Evolutionary conservation across 495 filamentous ascomycete genomes (phyloP).

Genomic region (Daldinia concentrica): DNA sequence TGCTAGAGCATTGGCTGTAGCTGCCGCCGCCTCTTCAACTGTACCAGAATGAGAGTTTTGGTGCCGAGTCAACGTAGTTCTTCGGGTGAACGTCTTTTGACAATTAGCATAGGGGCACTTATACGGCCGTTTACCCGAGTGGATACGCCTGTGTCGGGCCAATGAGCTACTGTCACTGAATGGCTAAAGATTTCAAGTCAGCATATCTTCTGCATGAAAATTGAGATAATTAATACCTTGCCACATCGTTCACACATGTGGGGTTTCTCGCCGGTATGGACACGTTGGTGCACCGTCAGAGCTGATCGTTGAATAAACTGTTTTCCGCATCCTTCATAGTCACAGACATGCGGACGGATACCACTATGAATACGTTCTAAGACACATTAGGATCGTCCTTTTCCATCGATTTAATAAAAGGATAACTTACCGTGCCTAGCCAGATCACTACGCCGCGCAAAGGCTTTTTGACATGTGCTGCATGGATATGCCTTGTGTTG

Average conservation of each 20-base stretch:
- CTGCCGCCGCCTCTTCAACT: constrained; percentile 89
- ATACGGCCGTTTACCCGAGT: constrained; percentile 95
- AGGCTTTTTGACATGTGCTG: constrained; percentile 87
- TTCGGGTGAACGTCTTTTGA: constrained; percentile 97
- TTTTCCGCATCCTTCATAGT: constrained; percentile 87
- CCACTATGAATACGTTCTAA: constrained; percentile 96
- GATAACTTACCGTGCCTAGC: constrained; percentile 84
- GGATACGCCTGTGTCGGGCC: constrained; percentile 91
- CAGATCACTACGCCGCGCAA: constrained; percentile 92
- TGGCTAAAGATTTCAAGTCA: constrained; percentile 65
- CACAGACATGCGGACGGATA: constrained; percentile 90
- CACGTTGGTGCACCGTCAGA: constrained; percentile 91
- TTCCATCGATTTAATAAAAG: not conserved
- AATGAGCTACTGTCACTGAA: constrained; percentile 98
- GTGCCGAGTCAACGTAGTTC: constrained; percentile 93
- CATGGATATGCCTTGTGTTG: constrained; percentile 85
- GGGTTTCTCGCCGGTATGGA: constrained; percentile 97
- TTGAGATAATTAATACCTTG: constrained; percentile 70
- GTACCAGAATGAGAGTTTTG: constrained; percentile 97
- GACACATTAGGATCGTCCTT: constrained; percentile 41
- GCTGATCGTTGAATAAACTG: constrained; percentile 99
- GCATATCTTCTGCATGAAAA: constrained; percentile 22
- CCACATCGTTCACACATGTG: constrained; percentile 97
- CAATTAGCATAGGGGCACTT: constrained; percentile 98
- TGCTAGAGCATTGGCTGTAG: constrained; percentile 74